A percentile compares a stretch with the other conserved stretches of the same genome.
These are phyloP conservation scores for Tulasnella sp. DNA, from an alignment of 768 basidiomycete species.

Conservation along the genomic window DNA sequence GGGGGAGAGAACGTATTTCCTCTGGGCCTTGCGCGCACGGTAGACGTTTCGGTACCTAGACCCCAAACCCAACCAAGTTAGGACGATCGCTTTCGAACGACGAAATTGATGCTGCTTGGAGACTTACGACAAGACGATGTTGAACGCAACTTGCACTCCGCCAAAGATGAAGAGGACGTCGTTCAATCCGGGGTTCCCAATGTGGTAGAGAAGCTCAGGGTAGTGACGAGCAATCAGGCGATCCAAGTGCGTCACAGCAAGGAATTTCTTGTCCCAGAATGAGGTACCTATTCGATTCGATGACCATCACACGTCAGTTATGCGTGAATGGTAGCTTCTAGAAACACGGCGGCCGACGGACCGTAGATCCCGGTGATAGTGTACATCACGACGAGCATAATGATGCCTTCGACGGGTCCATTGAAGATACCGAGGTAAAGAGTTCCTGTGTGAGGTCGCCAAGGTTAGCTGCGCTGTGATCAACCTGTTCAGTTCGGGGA, in stretches of 20 bases:
- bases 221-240: constrained; percentile 43
- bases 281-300: too few relatives aligned
- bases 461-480: not conserved
- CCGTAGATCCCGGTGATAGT: constrained; percentile 73
- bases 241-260: constrained; percentile 47
- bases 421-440: constrained; percentile 90
- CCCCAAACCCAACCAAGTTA: not conserved
- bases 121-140: constrained; percentile 66
- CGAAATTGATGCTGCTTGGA: not conserved
- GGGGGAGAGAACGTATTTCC: constrained; percentile 48
- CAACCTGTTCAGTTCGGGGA: not conserved
- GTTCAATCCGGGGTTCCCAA: constrained; percentile 74
- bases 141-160: constrained; percentile 62
- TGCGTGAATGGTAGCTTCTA: constrained; percentile 10
- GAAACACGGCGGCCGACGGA: constrained; percentile 34
- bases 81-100: not conserved
- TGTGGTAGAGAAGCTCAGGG: constrained; percentile 44
- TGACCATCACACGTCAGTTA: not conserved
- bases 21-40: constrained; percentile 46
- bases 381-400: constrained; percentile 77
- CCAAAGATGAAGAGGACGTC: constrained; percentile 83
- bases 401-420: constrained; percentile 93
- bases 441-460: constrained; percentile 49
- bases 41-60: constrained; percentile 77
- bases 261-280: constrained; percentile 64